Conservation (phyloP, 495 filamentous ascomycete genomes). For the Ascodesmis nigricans region DNA sequence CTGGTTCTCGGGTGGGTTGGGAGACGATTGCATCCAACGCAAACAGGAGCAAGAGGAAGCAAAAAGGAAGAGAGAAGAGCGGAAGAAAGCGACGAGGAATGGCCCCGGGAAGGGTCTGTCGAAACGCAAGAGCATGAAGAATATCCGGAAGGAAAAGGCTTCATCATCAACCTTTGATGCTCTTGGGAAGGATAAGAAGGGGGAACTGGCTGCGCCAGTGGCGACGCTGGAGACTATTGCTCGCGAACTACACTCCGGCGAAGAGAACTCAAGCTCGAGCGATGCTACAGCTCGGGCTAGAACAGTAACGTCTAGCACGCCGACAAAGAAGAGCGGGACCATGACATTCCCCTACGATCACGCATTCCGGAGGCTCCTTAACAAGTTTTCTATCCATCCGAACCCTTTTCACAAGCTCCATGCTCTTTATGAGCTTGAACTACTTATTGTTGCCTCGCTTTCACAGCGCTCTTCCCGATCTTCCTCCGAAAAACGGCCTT, state of each 20-base stretch:
- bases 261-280: slow-evolving; percentile 25
- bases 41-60: slow-evolving; percentile 40
- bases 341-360: slow-evolving; percentile 43
- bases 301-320: slow-evolving; percentile 9
- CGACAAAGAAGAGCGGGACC: slow-evolving; percentile 23
- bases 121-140: slow-evolving; percentile 35
- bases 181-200: slow-evolving; percentile 24
- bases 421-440: slow-evolving; percentile 61
- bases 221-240: slow-evolving; percentile 27
- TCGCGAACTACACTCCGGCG: slow-evolving; percentile 23
- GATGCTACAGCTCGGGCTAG: slow-evolving; percentile 25
- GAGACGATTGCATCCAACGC: slow-evolving; percentile 54
- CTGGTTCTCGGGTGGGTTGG: slow-evolving; percentile 59
- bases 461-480: slow-evolving; percentile 26
- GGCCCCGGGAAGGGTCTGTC: slow-evolving; percentile 30
- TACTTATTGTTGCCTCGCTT: slow-evolving; percentile 55
- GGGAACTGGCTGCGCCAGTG: slow-evolving; percentile 27
- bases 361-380: slow-evolving; percentile 57
- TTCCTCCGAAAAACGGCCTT: slow-evolving; percentile 9
- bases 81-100: slow-evolving; percentile 13
- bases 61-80: slow-evolving; percentile 22
- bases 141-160: slow-evolving; percentile 20
- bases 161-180: slow-evolving; percentile 22
- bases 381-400: slow-evolving; percentile 73
- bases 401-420: slow-evolving; percentile 74